A percentile compares a stretch with the other conserved stretches of the same genome.
Conservation (phyloP, 345 rosid genomes). For the Limnanthes douglasii region DNA sequence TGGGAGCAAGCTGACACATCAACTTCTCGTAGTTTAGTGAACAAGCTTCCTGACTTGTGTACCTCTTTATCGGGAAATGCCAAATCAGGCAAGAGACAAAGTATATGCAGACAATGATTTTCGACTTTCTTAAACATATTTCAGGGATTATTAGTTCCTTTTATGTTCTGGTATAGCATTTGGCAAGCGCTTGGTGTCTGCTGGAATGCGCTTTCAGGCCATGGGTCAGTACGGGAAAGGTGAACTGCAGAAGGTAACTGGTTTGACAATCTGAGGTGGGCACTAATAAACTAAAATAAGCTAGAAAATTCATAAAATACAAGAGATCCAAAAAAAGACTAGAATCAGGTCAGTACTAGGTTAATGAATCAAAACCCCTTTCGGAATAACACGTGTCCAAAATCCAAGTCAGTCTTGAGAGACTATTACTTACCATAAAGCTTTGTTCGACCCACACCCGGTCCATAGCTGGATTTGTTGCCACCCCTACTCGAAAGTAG, state of each 20-base stretch:
- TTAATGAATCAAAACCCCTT: too few species aligned
- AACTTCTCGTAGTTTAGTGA: slow-evolving; percentile 37
- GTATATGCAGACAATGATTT: slow-evolving; percentile 10
- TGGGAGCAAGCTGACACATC: slow-evolving; percentile 76
- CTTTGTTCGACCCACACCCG: too few species aligned
- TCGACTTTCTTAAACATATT: slow-evolving; percentile 8
- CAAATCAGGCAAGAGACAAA: slow-evolving; percentile 51
- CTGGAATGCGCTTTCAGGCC: slow-evolving; percentile 77
- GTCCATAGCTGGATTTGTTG: too few species aligned
- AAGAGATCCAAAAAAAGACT: too few species aligned
- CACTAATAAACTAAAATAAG: too few species aligned
- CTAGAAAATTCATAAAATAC: too few species aligned
- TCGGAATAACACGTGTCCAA: too few species aligned
- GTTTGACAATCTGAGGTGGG: too few species aligned
- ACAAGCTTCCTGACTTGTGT: slow-evolving; percentile 45
- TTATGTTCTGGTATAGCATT: slow-evolving; percentile 40
- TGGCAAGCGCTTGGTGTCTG: slow-evolving; percentile 64
- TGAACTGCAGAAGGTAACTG: slow-evolving; percentile 65
- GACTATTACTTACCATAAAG: too few species aligned
- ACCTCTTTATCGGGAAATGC: slow-evolving; percentile 29
- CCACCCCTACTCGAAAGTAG: slow-evolving; percentile 8
- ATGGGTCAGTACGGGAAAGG: slow-evolving; percentile 97
- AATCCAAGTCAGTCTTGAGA: too few species aligned
- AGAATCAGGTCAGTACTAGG: too few species aligned
- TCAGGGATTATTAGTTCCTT: slow-evolving; percentile 11